Evolutionary conservation across 345 rosid species (phyloP).

Genomic region (Gossypium anomalum): DNA sequence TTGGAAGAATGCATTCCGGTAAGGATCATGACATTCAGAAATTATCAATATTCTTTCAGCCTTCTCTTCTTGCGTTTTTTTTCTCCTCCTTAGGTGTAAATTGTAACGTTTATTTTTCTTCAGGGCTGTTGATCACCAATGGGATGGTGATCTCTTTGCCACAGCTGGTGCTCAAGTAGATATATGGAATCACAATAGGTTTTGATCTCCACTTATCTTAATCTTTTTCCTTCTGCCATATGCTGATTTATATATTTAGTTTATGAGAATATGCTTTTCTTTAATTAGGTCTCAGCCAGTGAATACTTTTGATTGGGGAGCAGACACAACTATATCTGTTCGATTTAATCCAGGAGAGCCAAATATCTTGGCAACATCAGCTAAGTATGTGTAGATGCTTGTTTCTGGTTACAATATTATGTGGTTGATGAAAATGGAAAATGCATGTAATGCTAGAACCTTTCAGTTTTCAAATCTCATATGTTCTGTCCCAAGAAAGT

Average conservation of each 20-base stretch:
- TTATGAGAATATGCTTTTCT: conserved; percentile 9
- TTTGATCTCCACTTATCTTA: conserved; percentile 16
- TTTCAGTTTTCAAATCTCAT: neutral
- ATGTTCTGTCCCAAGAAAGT: neutral
- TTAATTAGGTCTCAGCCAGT: conserved; percentile 82
- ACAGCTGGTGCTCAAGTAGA: conserved; percentile 93
- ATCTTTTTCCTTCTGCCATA: neutral
- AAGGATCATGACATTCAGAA: conserved; percentile 17
- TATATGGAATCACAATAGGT: conserved; percentile 97
- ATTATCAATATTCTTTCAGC: conserved; percentile 2
- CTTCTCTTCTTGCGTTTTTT: neutral
- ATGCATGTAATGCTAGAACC: neutral
- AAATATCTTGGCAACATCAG: conserved; percentile 73
- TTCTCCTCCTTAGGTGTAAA: neutral
- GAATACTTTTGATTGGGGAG: conserved; percentile 80
- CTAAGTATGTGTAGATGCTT: conserved; percentile 43
- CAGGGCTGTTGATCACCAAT: conserved; percentile 97
- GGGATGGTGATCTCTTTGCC: conserved; percentile 86
- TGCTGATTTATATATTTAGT: conserved; percentile 7
- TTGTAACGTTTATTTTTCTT: conserved; percentile 1
- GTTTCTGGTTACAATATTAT: neutral
- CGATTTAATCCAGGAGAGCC: conserved; percentile 94
- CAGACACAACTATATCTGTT: conserved; percentile 75
- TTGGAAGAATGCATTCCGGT: conserved; percentile 88
- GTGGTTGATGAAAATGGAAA: neutral